Percentiles rank a stretch among this genome's conserved stretches.
Evolutionary conservation across 2,329 filamentous ascomycete species (phyloP).

Genomic region (Fusarium subglutinans): DNA sequence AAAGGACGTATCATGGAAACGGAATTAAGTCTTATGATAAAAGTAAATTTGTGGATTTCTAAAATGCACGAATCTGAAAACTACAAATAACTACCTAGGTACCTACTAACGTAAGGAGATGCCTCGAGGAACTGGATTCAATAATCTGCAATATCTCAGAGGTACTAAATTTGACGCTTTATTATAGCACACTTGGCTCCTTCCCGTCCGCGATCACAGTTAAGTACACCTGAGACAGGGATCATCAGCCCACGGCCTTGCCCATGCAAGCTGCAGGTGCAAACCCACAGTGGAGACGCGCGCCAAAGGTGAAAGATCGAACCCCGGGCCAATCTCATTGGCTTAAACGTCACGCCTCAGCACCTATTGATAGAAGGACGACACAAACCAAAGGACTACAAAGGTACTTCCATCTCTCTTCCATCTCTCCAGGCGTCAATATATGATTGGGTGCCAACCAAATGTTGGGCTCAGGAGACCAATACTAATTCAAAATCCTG

Average conservation of each 20-base stretch:
- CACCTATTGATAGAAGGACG: not conserved
- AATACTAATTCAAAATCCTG: not conserved
- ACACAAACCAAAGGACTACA: not conserved
- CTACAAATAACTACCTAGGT: too few relatives aligned
- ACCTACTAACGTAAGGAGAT: too few relatives aligned
- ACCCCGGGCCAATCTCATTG: not conserved
- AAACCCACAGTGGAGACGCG: slow-evolving; percentile 34
- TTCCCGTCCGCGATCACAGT: slow-evolving; percentile 29
- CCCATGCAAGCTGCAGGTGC: slow-evolving; percentile 32
- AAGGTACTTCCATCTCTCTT: not conserved
- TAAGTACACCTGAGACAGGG: slow-evolving; percentile 11
- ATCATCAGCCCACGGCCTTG: slow-evolving; percentile 26
- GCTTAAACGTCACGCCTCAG: not conserved
- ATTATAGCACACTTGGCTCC: slow-evolving; percentile 3
- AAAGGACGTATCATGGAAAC: not conserved
- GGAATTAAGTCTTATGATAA: not conserved
- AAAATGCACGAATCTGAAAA: not conserved
- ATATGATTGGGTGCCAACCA: not conserved
- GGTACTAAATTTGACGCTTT: not conserved
- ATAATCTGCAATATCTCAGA: not conserved
- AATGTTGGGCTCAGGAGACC: not conserved
- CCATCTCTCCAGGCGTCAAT: not conserved
- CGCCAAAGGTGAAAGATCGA: slow-evolving; percentile 30
- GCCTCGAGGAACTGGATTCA: not conserved
- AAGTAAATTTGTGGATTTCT: not conserved